A percentile compares a stretch with the other conserved stretches of the same genome.
phyloP scores from a whole-genome alignment of 1,284 basidiomycete genomes.

The Apiotrichum porosum region DNA sequence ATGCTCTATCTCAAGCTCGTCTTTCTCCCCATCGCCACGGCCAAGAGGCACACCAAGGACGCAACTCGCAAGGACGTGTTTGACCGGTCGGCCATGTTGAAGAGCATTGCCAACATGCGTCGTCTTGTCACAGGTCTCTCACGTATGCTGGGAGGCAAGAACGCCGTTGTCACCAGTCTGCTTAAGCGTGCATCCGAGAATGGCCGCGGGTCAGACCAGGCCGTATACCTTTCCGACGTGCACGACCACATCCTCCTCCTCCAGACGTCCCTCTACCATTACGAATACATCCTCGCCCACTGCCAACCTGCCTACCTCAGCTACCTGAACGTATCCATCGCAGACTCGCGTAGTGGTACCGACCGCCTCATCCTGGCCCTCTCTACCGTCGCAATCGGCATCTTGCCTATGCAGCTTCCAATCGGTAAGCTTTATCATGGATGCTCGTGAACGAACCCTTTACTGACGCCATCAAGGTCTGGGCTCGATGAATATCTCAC shows the following conservation, averaged over 20 bases:
- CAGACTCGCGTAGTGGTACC: slow-evolving; percentile 59
- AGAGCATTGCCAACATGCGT: slow-evolving; percentile 74
- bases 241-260: slow-evolving; percentile 90
- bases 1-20: slow-evolving; percentile 37
- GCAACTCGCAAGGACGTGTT: slow-evolving; percentile 24
- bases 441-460: slow-evolving; percentile 36
- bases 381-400: slow-evolving; percentile 62
- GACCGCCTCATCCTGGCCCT: slow-evolving; percentile 66
- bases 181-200: slow-evolving; percentile 61
- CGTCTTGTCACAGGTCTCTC: slow-evolving; percentile 76
- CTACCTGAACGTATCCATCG: slow-evolving; percentile 64
- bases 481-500: background rate
- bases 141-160: slow-evolving; percentile 72
- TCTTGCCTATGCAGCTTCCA: slow-evolving; percentile 64
- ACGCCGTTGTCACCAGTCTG: slow-evolving; percentile 74
- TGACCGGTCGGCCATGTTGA: slow-evolving; percentile 52
- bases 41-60: background rate
- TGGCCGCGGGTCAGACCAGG: slow-evolving; percentile 66
- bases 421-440: no score
- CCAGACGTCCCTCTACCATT: slow-evolving; percentile 78
- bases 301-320: slow-evolving; percentile 81
- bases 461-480: no score
- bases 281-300: slow-evolving; percentile 81
- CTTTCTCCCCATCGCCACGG: slow-evolving; percentile 30
- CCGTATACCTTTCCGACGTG: slow-evolving; percentile 86